A percentile compares a stretch with the other conserved stretches of the same genome.
These are phyloP conservation scores for Sapria himalayana DNA, from an alignment of 345 rosid species.

Conservation along the genomic window DNA sequence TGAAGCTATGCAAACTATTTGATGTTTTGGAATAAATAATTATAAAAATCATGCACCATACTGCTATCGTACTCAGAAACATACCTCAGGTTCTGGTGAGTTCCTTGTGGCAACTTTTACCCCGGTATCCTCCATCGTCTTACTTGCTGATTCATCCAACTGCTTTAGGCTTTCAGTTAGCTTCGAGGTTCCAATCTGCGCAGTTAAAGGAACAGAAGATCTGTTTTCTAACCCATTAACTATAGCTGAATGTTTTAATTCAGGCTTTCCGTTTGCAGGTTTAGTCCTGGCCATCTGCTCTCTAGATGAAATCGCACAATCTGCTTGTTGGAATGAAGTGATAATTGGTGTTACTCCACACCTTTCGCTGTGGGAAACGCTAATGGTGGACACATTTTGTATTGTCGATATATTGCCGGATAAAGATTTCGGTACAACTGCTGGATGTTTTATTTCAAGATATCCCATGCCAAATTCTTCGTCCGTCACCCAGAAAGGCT, in stretches of 20 bases:
- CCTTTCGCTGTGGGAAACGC: slow-evolving; percentile 34
- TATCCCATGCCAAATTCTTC: slow-evolving; percentile 99
- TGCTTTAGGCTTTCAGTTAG: slow-evolving; percentile 33
- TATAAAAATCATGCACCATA: too few relatives aligned
- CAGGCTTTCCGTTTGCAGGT: slow-evolving; percentile 39
- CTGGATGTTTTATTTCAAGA: slow-evolving; percentile 63
- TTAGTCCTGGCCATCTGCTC: slow-evolving; percentile 47
- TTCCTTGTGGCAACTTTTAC: slow-evolving; percentile 27
- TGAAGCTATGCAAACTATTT: too few relatives aligned
- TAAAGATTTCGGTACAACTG: slow-evolving; percentile 34
- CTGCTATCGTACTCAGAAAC: slow-evolving; percentile 1
- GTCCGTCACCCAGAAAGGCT: slow-evolving; percentile 96
- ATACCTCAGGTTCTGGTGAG: slow-evolving; percentile 56
- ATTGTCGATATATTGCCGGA: slow-evolving; percentile 17
- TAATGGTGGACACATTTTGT: slow-evolving; percentile 30
- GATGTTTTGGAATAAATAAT: too few relatives aligned
- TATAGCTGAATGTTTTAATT: slow-evolving; percentile 30
- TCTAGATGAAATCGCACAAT: slow-evolving; percentile 33
- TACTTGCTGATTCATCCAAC: slow-evolving; percentile 25
- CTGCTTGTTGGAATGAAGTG: slow-evolving; percentile 25
- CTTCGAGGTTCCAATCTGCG: slow-evolving; percentile 19
- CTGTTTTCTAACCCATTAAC: slow-evolving; percentile 34
- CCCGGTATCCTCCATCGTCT: slow-evolving; percentile 25
- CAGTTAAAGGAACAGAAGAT: slow-evolving; percentile 14
- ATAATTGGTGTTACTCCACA: slow-evolving; percentile 23